Conservation (phyloP, 2,329 filamentous ascomycete genomes). For the Fusarium newnesense region DNA sequence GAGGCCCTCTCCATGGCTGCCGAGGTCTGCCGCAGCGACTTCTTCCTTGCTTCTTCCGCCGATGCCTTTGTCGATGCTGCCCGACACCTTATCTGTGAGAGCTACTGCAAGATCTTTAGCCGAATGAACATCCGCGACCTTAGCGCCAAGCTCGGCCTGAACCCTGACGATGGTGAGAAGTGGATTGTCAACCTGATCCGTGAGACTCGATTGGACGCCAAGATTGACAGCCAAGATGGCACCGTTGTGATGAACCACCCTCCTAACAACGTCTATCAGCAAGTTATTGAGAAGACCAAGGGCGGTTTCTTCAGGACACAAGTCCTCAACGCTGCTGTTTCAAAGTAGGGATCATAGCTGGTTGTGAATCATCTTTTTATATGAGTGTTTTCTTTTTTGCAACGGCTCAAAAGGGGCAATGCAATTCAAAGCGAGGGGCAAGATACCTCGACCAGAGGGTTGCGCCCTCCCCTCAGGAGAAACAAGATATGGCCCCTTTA, state of each 20-base stretch:
- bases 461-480: constrained; percentile 33
- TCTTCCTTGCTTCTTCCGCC: constrained; percentile 88
- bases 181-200: constrained; percentile 99
- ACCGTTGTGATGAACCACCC: constrained; percentile 99
- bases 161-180: constrained; percentile 97
- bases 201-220: constrained; percentile 96
- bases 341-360: constrained; percentile 54
- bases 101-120: constrained; percentile 99
- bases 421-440: constrained; percentile 26
- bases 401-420: constrained; percentile 38
- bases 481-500: not conserved
- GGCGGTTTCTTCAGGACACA: constrained; percentile 98
- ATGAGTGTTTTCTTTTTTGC: constrained; percentile 38
- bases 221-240: constrained; percentile 99
- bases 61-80: constrained; percentile 95
- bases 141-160: constrained; percentile 88
- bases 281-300: constrained; percentile 99
- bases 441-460: constrained; percentile 25
- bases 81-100: constrained; percentile 96
- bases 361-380: constrained; percentile 21
- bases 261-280: constrained; percentile 97
- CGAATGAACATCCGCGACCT: constrained; percentile 98
- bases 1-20: constrained; percentile 91
- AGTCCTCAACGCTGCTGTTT: constrained; percentile 79
- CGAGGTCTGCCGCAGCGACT: constrained; percentile 90